These are phyloP conservation scores for Papiliotrema laurentii DNA, from an alignment of 1,284 basidiomycete genomes.

Conservation along the genomic window DNA sequence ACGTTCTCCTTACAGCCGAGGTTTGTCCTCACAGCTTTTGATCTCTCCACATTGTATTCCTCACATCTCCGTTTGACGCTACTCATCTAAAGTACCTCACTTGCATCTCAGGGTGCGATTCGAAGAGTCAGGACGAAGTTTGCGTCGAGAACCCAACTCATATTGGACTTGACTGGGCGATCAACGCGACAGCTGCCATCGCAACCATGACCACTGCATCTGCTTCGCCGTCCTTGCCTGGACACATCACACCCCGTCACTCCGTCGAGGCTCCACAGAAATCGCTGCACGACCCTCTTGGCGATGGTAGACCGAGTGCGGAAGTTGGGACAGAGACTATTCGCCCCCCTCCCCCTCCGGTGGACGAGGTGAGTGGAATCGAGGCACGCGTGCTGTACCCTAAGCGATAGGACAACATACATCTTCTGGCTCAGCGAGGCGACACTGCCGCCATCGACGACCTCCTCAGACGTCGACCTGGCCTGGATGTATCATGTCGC, in stretches of 20 bases:
- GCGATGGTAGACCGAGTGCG: constrained; percentile 14
- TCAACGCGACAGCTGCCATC: too few relatives aligned
- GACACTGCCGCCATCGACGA: constrained; percentile 65
- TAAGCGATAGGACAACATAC: constrained; percentile 57
- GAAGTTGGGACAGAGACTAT: constrained; percentile 35
- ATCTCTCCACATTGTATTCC: too few relatives aligned
- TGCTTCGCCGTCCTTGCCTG: too few relatives aligned
- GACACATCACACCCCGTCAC: too few relatives aligned
- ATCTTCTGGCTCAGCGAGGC: constrained; percentile 81
- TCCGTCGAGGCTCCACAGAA: too few relatives aligned
- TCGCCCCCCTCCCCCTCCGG: constrained; percentile 17
- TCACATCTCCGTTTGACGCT: too few relatives aligned
- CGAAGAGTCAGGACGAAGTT: too few relatives aligned
- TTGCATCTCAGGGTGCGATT: too few relatives aligned
- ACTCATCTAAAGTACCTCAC: too few relatives aligned
- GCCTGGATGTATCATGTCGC: constrained; percentile 69
- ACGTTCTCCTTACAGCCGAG: neutral
- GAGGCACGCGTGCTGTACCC: constrained; percentile 3
- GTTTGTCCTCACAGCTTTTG: neutral
- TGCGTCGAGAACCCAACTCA: too few relatives aligned
- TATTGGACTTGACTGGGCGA: too few relatives aligned
- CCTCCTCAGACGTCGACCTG: constrained; percentile 64
- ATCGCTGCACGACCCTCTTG: constrained; percentile 13
- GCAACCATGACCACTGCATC: too few relatives aligned
- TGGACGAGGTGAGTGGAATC: constrained; percentile 11